Evolutionary conservation across 768 basidiomycete species (phyloP).

Genomic region (Xerocomellus chrysenteron): DNA sequence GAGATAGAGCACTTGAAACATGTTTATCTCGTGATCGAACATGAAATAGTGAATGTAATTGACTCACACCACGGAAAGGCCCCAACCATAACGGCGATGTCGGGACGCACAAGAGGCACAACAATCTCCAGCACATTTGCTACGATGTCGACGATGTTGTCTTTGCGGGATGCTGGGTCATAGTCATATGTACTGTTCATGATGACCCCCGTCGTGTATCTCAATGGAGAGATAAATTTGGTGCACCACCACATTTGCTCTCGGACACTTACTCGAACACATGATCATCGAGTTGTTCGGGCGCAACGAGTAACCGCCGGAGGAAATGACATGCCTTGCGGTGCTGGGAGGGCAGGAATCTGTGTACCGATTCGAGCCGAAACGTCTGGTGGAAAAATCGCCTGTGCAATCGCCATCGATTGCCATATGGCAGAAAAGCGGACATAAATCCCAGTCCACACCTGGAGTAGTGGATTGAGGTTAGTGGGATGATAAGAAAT

Average conservation of each 20-base stretch:
- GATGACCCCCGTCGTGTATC: slow-evolving; percentile 2
- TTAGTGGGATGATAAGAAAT: no score
- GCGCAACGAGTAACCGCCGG: background rate
- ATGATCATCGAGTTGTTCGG: background rate
- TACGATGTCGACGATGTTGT: background rate
- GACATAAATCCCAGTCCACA: no score
- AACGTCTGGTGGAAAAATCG: no score
- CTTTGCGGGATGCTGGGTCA: background rate
- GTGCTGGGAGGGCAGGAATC: no score
- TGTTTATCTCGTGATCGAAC: background rate
- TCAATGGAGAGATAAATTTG: background rate
- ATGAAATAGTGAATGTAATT: background rate
- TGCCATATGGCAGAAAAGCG: no score
- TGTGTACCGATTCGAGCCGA: no score
- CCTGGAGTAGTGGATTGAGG: no score
- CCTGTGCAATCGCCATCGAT: no score
- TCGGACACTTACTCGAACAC: slow-evolving; percentile 5
- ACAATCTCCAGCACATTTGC: background rate
- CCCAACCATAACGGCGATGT: background rate
- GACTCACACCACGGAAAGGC: slow-evolving; percentile 3
- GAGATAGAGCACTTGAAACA: no score
- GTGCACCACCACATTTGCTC: background rate
- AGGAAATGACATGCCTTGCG: slow-evolving; percentile 2
- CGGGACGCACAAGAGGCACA: background rate
- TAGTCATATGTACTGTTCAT: slow-evolving; percentile 8